Evolutionary conservation across 441 rosid genomes (phyloP), one percentile per base, ranked within the genome.

Genomic region (Arabidopsis hybrid): DNA sequence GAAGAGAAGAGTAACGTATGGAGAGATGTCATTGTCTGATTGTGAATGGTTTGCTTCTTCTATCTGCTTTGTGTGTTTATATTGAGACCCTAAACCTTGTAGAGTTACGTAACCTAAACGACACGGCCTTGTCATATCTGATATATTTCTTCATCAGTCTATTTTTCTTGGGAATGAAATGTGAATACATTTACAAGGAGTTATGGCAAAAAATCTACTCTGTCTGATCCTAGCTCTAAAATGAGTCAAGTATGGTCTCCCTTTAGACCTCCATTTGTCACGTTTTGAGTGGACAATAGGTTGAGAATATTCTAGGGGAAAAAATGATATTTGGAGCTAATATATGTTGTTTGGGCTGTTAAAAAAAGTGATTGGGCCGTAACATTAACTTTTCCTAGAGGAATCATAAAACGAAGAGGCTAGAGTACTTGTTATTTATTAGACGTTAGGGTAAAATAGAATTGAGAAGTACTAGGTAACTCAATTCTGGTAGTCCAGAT

Each of bases 11-110:
- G 65, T 61, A 75, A 8, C 29, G 35, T 40, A 14, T 43, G 11
- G 9, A 75, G 79, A 67, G 17, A 51, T 51, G 68, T 43, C 73
- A 67, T 72, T 32, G 35, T 59, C 50, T 74, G 21, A 2, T 46
- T 50, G 4, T 70, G 66, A 46, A 9, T 50, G 26, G 12, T 59
- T 8, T 36, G 39, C 13, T 43, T 42, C 14, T 0, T 16, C 34
- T 31, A 31, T 65, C 45, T 68, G 63, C 8, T 10, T 43, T 68
- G 72, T 67, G 72, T 67, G 45, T 40, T 26, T 55, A 14, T 66
- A 38, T 51, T 55, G 51, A 31, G 11, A n/a, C 14, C 16, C 21
- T 12, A 1, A 36, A n/a, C 39, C 16, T 67, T 39, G 0, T n/a
- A 26, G 14, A 39, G 61, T 26, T n/a, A 53, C 71, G 61, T 39